Base-by-base conservation (phyloP, 2,329 filamentous ascomycete genomes). In the Thelonectria discophora region DNA sequence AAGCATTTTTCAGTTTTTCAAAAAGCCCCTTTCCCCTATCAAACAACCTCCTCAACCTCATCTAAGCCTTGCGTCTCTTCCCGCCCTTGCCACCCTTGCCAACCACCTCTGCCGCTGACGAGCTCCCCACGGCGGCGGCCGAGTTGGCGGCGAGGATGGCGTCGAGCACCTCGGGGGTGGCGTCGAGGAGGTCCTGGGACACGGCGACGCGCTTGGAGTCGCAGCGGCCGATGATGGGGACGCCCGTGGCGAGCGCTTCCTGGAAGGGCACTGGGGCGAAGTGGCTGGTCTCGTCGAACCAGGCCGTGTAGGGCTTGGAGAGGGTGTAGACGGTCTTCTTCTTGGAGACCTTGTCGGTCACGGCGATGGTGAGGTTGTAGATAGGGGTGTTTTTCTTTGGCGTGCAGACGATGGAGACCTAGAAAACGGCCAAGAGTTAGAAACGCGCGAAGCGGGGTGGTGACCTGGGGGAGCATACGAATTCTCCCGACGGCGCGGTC, bases 181-280 rank as follows among this genome's bases (percentile, higher is more conserved):
- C 76, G 30, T 78, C 74, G 8, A 79, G 64, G 37, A 79, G 69
- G 27, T 78, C 74, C 51, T 78, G 73, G 6, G 77, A 71, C 3
- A 75, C 72, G 40, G 73, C 73, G n/a, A 82, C 81, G 58, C 84
- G 82, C 75, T 85, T 85, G 39, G 88, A 84, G 70, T 94, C 91
- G 32, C 83, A 83, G 68, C 82, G 82, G 52, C 88, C 91, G 63
- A 94, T 84, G 32, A 85, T 74, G 1, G 88, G 85, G 3, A 94
- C 82, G 42, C 84, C 83, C n/a, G 84, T 84, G 11, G 90, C 91
- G 49, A 95, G 81, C 79, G 92, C 87, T 73, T 88, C 85, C 82
- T 95, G 92, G 78, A 95, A 94, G 6, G 92, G 91, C 67, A 86
- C 81, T 9, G 87, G 85, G 47, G 93, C 85, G 74, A 95, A 93